Conservation (phyloP, 1,284 basidiomycete genomes). For the Salmacisia buchloeana region DNA sequence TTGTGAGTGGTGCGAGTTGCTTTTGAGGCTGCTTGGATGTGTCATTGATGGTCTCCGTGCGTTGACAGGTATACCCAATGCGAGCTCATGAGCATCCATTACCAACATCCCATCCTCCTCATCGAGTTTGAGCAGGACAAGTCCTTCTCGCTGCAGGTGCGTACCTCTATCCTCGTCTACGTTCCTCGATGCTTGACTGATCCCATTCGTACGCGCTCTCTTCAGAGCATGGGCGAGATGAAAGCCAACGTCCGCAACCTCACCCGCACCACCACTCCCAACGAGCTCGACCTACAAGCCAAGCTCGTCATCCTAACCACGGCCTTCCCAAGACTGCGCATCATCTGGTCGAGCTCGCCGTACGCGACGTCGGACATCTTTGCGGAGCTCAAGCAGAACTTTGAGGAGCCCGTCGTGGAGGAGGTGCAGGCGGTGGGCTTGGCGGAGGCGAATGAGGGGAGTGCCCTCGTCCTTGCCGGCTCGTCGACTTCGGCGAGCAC, state of each 20-base stretch:
- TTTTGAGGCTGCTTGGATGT: background rate
- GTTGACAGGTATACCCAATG: constrained; percentile 72
- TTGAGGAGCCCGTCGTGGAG: constrained; percentile 75
- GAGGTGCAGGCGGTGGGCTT: constrained; percentile 62
- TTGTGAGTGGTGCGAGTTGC: constrained; percentile 51
- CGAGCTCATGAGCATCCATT: constrained; percentile 92
- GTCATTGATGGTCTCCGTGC: background rate
- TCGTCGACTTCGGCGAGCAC: constrained; percentile 10
- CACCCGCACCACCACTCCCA: constrained; percentile 49
- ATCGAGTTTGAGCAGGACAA: constrained; percentile 99
- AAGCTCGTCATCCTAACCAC: constrained; percentile 85
- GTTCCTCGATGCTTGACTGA: too few relatives aligned
- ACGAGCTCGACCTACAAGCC: constrained; percentile 63
- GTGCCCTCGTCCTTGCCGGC: constrained; percentile 12
- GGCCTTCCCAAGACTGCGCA: constrained; percentile 80
- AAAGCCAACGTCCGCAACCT: constrained; percentile 50
- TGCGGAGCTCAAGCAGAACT: constrained; percentile 79
- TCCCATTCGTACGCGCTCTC: too few relatives aligned
- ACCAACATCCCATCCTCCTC: constrained; percentile 86
- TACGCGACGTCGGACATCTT: constrained; percentile 88
- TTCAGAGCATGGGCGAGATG: constrained; percentile 13
- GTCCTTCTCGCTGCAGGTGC: constrained; percentile 65
- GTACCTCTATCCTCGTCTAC: background rate
- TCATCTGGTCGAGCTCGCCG: constrained; percentile 95
- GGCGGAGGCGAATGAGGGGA: constrained; percentile 19